phyloP scores from a whole-genome alignment of 2,329 filamentous ascomycete genomes.

The Bertia moriformis region DNA sequence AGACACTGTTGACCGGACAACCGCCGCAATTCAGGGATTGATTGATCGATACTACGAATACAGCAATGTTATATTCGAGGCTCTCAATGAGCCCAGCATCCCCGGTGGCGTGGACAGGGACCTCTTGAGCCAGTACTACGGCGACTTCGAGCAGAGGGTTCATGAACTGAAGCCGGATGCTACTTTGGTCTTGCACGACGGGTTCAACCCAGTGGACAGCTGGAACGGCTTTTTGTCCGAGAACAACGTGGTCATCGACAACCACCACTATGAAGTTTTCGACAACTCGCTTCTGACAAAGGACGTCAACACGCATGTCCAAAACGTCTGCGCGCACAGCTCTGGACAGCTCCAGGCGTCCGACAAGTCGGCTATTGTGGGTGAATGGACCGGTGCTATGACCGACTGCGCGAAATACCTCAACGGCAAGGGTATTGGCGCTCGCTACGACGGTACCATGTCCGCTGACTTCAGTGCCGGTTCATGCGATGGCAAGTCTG shows the following conservation, averaged over 20 bases:
- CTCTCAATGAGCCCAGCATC: conserved; percentile 35
- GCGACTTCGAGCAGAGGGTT: conserved; percentile 31
- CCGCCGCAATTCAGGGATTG: conserved; percentile 30
- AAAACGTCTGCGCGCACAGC: conserved; percentile 37
- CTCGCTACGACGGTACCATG: conserved; percentile 40
- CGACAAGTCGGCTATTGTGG: conserved; percentile 55
- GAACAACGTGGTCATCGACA: conserved; percentile 38
- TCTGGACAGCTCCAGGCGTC: conserved; percentile 26
- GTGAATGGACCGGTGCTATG: conserved; percentile 56
- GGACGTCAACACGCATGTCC: conserved; percentile 33
- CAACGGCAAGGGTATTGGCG: conserved; percentile 41
- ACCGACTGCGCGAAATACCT: conserved; percentile 38
- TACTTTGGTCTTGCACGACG: conserved; percentile 42
- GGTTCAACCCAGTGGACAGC: conserved; percentile 31
- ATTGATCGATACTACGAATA: conserved; percentile 14
- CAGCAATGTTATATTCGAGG: conserved; percentile 43
- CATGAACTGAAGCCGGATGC: conserved; percentile 25
- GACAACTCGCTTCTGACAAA: conserved; percentile 30
- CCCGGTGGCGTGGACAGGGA: conserved; percentile 15
- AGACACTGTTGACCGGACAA: conserved; percentile 31
- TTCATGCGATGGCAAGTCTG: conserved; percentile 33
- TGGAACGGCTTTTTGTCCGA: conserved; percentile 48
- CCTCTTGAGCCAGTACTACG: conserved; percentile 21
- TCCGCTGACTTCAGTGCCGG: conserved; percentile 29
- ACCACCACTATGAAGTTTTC: conserved; percentile 58